These are phyloP conservation scores for Cucurbita pepo DNA, from an alignment of 306 rosid genomes.

Conservation along the genomic window DNA sequence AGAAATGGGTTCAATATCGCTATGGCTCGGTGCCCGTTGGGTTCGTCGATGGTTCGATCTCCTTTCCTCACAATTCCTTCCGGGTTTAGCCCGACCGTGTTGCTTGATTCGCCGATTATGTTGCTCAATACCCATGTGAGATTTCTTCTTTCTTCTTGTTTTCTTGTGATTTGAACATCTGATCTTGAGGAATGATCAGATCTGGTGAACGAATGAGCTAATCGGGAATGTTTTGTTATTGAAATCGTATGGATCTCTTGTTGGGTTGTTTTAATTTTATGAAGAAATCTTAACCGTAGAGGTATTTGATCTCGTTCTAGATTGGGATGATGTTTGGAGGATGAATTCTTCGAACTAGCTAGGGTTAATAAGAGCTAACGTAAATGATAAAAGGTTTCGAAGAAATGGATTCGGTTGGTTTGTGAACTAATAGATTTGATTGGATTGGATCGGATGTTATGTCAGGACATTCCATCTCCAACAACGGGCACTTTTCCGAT, in stretches of 20 bases:
- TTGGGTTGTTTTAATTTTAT: not conserved
- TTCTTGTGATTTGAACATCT: not conserved
- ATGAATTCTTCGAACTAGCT: not conserved
- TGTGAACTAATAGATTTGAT: too few species aligned
- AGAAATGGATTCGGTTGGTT: too few species aligned
- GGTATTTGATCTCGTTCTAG: not conserved
- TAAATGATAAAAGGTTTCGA: not conserved
- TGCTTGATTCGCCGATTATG: slow-evolving; percentile 71
- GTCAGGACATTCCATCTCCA: slow-evolving; percentile 65
- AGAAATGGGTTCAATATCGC: slow-evolving; percentile 30
- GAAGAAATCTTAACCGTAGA: not conserved
- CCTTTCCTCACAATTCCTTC: slow-evolving; percentile 46
- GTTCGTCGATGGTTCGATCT: slow-evolving; percentile 23
- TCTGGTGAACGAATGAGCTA: not conserved
- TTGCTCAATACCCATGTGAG: slow-evolving; percentile 54
- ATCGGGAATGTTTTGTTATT: not conserved
- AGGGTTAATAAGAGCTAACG: not conserved
- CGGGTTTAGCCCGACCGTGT: slow-evolving; percentile 57
- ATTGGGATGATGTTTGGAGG: not conserved
- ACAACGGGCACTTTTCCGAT: slow-evolving; percentile 56
- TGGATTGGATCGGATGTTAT: not conserved
- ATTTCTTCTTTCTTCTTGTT: not conserved
- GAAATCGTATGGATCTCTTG: not conserved
- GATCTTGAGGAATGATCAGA: not conserved
- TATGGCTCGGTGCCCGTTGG: slow-evolving; percentile 21